Evolutionary conservation across 163 green algal species (phyloP).

Genomic region (Chloromonas sp.): DNA sequence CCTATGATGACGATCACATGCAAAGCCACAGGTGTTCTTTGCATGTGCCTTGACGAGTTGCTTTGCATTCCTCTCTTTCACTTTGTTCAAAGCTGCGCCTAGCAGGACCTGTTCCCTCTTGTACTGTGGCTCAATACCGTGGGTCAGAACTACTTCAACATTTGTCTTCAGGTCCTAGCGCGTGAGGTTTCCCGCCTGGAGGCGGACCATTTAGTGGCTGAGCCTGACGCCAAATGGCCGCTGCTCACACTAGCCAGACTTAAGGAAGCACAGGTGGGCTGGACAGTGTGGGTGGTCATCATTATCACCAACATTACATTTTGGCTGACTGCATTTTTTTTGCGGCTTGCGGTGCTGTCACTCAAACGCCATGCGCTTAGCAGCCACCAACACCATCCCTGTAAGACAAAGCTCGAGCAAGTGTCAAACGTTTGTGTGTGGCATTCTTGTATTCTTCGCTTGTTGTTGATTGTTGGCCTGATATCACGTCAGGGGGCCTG

Average conservation of each 20-base stretch:
- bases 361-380: not conserved
- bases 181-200: constrained; percentile 43
- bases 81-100: no score
- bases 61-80: no score
- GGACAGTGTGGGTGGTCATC: not conserved
- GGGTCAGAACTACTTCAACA: no score
- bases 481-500: no score
- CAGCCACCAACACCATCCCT: not conserved
- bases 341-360: not conserved
- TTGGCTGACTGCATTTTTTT: not conserved
- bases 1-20: no score
- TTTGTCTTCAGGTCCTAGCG: constrained; percentile 19
- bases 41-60: no score
- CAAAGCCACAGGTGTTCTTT: no score
- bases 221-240: constrained; percentile 75
- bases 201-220: constrained; percentile 51
- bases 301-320: not conserved
- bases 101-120: no score
- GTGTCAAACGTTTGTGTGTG: no score
- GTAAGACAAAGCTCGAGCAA: not conserved
- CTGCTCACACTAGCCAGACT: constrained; percentile 62
- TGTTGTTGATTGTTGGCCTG: no score
- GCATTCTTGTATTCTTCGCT: no score
- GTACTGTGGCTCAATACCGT: no score
- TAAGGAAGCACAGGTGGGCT: constrained; percentile 45